Conservation (phyloP, 75 land plant genomes). For the Sequoia sempervirens region DNA sequence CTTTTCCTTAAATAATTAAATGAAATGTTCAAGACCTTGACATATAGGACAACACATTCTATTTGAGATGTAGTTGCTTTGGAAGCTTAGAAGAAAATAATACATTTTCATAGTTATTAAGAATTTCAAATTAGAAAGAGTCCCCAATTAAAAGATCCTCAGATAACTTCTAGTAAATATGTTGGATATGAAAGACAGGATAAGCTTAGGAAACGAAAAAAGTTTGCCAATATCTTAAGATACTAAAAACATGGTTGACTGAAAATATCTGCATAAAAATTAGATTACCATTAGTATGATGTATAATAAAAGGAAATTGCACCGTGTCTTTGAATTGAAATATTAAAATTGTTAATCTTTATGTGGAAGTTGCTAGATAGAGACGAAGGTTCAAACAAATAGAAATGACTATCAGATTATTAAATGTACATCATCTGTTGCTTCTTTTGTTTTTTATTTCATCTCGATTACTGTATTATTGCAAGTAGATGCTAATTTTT, state of each 20-base stretch:
- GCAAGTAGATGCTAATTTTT: neutral
- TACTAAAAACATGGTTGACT: neutral
- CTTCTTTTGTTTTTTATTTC: neutral
- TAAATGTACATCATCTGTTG: neutral
- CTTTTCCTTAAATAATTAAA: neutral
- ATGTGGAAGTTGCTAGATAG: neutral
- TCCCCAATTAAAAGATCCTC: neutral
- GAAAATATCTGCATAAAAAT: neutral
- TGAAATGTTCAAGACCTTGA: neutral
- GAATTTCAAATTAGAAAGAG: neutral
- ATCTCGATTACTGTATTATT: neutral
- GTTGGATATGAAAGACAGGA: neutral
- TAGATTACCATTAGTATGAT: neutral
- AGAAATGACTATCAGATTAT: neutral
- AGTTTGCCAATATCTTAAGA: neutral
- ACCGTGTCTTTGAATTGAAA: neutral
- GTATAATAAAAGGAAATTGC: neutral
- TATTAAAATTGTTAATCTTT: neutral
- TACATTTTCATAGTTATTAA: neutral
- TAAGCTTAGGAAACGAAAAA: neutral
- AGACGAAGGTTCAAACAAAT: neutral
- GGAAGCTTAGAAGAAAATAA: neutral
- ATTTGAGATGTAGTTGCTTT: neutral
- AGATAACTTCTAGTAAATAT: neutral
- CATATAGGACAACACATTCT: neutral